Evolutionary conservation across 495 filamentous ascomycete genomes (phyloP), one percentile per base, ranked within the genome.

Genomic region (Staphylotrichum longicolle): DNA sequence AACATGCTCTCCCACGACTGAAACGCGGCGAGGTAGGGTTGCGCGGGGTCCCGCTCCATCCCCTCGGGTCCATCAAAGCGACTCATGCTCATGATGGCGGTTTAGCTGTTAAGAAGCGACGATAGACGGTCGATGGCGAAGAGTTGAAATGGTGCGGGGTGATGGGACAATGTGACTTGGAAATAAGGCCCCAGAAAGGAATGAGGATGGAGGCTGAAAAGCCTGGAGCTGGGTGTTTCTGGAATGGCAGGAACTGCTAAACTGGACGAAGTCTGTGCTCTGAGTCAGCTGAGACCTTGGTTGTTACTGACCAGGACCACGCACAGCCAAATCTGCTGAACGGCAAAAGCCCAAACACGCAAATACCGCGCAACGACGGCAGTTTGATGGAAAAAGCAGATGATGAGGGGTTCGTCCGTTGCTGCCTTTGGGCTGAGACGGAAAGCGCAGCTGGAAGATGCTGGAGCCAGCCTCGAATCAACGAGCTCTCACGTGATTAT

Each of bases 1-100:
- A 56, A 55, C 8, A 54, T 15, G 4, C 42, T 8, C 14, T 57
- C 44, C 49, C 57, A 68, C 5, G 47, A 2, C 1, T 58, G 39
- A 10, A 62, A 61, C 8, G 65, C 45, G 6, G 50, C 42, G 7
- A 63, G 2, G 35, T 60, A 64, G 11, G 39, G 20, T 42, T 62
- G 48, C 5, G 65, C 62, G 8, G 62, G 64, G 35, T 65, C 49
- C 32, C 10, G 32, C 8, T 49, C 67, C 33, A n/a, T 2, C 41
- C 27, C 44, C 41, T 63, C 53, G 1, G 15, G 34, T 14, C 37
- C 54, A 15, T 66, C 60, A 39, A 57, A 63, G 7, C 54, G 30
- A 37, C 39, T 60, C 50, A 51, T 54, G 45, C 7, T 41, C 54
- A 11, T n/a, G 27, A 41, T 65, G 54, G 37, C 10, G 42, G 45